Base-by-base conservation (phyloP, 2,329 filamentous ascomycete species). In the Alternaria ventricosa region DNA sequence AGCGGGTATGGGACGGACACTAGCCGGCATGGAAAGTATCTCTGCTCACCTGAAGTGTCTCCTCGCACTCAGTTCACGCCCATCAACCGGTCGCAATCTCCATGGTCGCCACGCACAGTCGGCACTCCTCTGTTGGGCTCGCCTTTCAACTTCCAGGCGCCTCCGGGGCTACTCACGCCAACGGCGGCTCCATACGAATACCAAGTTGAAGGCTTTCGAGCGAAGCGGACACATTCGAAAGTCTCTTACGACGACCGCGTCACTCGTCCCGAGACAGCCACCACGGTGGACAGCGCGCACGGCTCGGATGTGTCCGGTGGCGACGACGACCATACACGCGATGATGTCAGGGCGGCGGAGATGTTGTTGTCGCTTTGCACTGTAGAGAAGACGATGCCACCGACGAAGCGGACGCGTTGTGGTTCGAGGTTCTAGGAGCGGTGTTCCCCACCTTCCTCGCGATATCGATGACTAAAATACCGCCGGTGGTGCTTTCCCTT, bases 1-100 rank as follows among this genome's bases (percentile, higher is more conserved):
- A 84, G 80, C 57, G 80, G 79, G 1, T 84, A 84, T 50, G 79
- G 77, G 10, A 82, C 78, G 5, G 81, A 83, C 47, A 81, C 78
- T 0, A 81, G 83, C 11, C 68, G 70, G 1, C 80, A 77, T 47
- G 80, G 75, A 55, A 73, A 63, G 76, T 64, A 70, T 64, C 74
- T 73, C 53, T 72, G 75, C 46, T 84, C 83, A 1, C 81, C 83
- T 1, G 71, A 78, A 18, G 78, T 78, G 2, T 79, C 81, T 46
- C 78, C 80, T 13, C 75, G 75, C n/a, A 77, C 71, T 54, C 77
- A 75, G 22, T 69, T 64, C 69, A 43, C 85, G 80, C 75, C 83
- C 78, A 1, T 79, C 82, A 85, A 85, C 22, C 61, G 64, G 8
- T 72, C 71, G 2, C 59, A 55, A 13, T 61, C 62, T 15, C 69